Conservation (phyloP, 2,329 filamentous ascomycete genomes). For the Aspergillus pseudonomiae region DNA sequence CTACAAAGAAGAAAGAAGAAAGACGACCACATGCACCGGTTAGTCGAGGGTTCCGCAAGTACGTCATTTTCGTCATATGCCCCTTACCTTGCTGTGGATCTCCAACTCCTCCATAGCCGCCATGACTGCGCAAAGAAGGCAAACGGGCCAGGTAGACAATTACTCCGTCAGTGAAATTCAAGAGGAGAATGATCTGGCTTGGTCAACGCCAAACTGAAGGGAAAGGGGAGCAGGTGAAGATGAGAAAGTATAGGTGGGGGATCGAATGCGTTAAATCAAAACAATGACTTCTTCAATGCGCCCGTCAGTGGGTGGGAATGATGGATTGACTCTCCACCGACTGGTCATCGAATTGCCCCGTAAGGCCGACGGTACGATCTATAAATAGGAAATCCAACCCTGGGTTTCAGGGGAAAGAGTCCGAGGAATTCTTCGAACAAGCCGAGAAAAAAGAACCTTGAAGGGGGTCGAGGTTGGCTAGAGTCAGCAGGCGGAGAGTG, state of each 20-base stretch:
- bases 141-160: conserved; percentile 13
- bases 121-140: conserved; percentile 56
- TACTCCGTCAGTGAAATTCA: neutral
- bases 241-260: neutral
- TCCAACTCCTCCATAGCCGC: conserved; percentile 95
- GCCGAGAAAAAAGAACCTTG: too few relatives aligned
- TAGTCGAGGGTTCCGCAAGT: conserved; percentile 18
- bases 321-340: neutral
- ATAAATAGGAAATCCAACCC: neutral
- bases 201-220: neutral
- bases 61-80: conserved; percentile 7
- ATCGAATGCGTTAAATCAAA: neutral
- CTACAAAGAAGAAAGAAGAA: conserved; percentile 52
- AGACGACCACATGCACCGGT: conserved; percentile 14
- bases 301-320: neutral
- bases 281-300: neutral
- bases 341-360: neutral
- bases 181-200: neutral
- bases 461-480: too few relatives aligned
- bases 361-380: conserved; percentile 1
- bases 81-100: conserved; percentile 89
- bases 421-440: neutral
- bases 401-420: neutral
- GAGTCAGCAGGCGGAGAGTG: neutral
- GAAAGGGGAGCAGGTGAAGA: neutral